Conservation (phyloP, 2,329 filamentous ascomycete species). For the Chaetomiaceae sp. region DNA sequence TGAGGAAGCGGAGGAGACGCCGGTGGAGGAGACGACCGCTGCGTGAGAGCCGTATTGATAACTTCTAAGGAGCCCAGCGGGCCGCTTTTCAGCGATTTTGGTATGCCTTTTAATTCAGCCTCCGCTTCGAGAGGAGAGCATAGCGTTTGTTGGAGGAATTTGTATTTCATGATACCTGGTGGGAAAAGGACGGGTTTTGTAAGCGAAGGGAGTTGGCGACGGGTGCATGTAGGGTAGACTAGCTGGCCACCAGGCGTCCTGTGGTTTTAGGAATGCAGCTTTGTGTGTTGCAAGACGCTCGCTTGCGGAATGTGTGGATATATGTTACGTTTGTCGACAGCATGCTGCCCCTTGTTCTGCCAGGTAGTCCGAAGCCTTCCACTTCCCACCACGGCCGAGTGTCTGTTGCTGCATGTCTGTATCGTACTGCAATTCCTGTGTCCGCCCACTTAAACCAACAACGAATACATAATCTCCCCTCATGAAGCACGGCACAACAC, state of each 20-base stretch:
- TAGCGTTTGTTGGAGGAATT: constrained; percentile 15
- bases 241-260: constrained; percentile 14
- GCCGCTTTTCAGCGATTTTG: constrained; percentile 10
- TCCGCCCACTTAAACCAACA: no score
- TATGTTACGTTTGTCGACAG: neutral
- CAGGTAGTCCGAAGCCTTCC: no score
- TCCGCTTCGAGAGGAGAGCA: constrained; percentile 4
- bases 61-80: constrained; percentile 4
- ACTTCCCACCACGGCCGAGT: no score
- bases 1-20: neutral
- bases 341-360: no score
- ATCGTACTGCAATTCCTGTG: no score
- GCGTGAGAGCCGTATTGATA: neutral
- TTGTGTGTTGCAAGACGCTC: neutral
- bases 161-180: constrained; percentile 24
- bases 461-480: constrained; percentile 13
- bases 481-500: constrained; percentile 64
- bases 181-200: constrained; percentile 10
- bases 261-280: constrained; percentile 5
- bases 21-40: neutral
- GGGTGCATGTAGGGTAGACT: constrained; percentile 14
- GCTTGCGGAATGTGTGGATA: neutral
- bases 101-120: constrained; percentile 15
- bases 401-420: no score
- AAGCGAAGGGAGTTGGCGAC: constrained; percentile 15